Base-by-base conservation (phyloP, 1,139 yeast species). In the Hemisphaericaspora xylofermentans region DNA sequence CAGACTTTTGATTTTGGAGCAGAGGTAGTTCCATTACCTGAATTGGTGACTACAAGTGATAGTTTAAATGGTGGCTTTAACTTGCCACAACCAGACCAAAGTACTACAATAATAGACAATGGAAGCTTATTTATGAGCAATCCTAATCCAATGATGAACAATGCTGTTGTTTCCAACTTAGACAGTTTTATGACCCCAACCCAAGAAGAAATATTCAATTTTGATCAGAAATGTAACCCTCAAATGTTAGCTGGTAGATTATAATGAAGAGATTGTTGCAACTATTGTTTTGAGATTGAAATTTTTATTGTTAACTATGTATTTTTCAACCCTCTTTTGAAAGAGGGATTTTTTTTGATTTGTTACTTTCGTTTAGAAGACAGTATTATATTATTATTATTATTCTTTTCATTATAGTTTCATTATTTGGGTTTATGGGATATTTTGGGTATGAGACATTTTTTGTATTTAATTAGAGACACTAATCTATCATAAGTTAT, bases 191-290 rank as follows among this genome's bases (percentile, higher is more conserved):
- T 25, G 10, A 10, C 19, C 4, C 17, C 26, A 9, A 15, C 39
- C 19, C n/a, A 13, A 29, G 39, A 36, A 21, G 39, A 36, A 13
- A 24, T 36, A 8, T 36, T 36, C n/a, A 12, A 27, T 12, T 18
- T 13, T 16, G 39, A 36, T 9, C 39, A 19, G 29, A 36, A 29
- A 26, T 29, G 22, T n/a, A 36, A 36, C 13, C 33, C 39, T 3
- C 33, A 36, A 16, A 12, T 36, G 18, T 24, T 29, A 29, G 16
- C 34, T n/a, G 21, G 27, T 22, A 26, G 34, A 29, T 36, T 36
- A 36, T 36, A 36, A n/a, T n/a, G n/a, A n/a, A n/a, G n/a, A n/a
- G n/a, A n/a, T n/a, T n/a, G n/a, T n/a, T n/a, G n/a, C n/a, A n/a
- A n/a, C n/a, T n/a, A n/a, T n/a, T n/a, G n/a, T n/a, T n/a, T n/a